Percentiles rank a stretch among this genome's conserved stretches.
Evolutionary conservation across 306 rosid species (phyloP).

Genomic region (Begonia fuchsioides): DNA sequence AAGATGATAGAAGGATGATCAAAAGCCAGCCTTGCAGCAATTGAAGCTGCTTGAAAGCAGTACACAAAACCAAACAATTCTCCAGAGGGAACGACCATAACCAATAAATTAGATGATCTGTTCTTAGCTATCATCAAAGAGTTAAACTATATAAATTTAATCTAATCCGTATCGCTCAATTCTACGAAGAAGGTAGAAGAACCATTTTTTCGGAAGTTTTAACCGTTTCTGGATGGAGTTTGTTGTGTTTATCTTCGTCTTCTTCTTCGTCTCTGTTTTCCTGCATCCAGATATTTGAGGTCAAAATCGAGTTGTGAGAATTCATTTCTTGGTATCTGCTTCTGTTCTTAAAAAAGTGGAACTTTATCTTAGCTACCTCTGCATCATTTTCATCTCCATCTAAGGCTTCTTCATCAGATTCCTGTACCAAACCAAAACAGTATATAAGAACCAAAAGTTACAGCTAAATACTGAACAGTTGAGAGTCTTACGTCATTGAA

Average conservation of each 20-base stretch:
- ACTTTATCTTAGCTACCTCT: slow-evolving; percentile 11
- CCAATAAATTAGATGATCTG: too few relatives aligned
- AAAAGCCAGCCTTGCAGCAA: too few relatives aligned
- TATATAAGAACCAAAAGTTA: too few relatives aligned
- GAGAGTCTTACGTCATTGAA: slow-evolving; percentile 38
- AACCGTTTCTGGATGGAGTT: not conserved
- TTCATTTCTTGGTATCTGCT: not conserved
- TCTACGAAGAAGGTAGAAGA: too few relatives aligned
- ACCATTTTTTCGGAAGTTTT: too few relatives aligned
- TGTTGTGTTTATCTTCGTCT: slow-evolving; percentile 1
- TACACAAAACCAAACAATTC: too few relatives aligned
- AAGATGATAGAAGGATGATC: too few relatives aligned
- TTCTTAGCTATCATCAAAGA: too few relatives aligned
- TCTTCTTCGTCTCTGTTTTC: slow-evolving; percentile 25
- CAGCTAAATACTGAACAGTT: not conserved
- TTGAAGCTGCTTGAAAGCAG: too few relatives aligned
- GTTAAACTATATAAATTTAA: too few relatives aligned
- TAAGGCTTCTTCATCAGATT: slow-evolving; percentile 42
- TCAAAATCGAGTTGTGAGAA: not conserved
- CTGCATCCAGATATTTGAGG: not conserved
- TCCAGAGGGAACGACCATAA: too few relatives aligned
- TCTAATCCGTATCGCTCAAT: too few relatives aligned
- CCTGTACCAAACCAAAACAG: slow-evolving; percentile 23
- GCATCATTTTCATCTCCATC: slow-evolving; percentile 34
- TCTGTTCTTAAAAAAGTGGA: not conserved